These are phyloP conservation scores for Metschnikowia shivogae DNA, from an alignment of 805 yeast species.

Conservation along the genomic window DNA sequence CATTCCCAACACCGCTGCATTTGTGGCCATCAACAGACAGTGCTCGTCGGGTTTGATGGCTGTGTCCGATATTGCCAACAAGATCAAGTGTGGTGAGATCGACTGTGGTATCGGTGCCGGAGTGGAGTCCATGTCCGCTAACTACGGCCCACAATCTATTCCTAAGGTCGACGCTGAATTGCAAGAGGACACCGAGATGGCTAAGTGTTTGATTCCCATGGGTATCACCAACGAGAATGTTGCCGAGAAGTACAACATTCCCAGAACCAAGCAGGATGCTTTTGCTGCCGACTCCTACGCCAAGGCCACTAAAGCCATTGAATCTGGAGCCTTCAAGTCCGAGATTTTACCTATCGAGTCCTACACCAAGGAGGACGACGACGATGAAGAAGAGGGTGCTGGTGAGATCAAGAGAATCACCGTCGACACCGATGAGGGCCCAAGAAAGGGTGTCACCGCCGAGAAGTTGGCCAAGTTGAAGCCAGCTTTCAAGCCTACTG, in stretches of 20 bases:
- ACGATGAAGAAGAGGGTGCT: slow-evolving; percentile 50
- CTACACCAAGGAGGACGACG: slow-evolving; percentile 50
- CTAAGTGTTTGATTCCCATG: slow-evolving; percentile 88
- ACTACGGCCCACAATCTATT: slow-evolving; percentile 77
- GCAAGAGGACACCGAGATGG: slow-evolving; percentile 36
- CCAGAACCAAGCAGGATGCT: slow-evolving; percentile 74
- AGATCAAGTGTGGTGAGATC: slow-evolving; percentile 83
- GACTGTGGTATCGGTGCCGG: slow-evolving; percentile 90
- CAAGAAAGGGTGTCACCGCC: slow-evolving; percentile 81
- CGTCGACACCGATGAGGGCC: slow-evolving; percentile 81
- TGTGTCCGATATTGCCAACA: slow-evolving; percentile 83
- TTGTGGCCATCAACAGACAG: slow-evolving; percentile 84
- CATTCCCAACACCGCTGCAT: slow-evolving; percentile 73
- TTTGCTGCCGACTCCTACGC: slow-evolving; percentile 85
- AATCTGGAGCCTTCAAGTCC: slow-evolving; percentile 70
- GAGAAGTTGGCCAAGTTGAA: slow-evolving; percentile 66
- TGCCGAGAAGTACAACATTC: slow-evolving; percentile 58
- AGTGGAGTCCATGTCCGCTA: slow-evolving; percentile 89
- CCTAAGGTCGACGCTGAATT: slow-evolving; percentile 42
- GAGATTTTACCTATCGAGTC: slow-evolving; percentile 83
- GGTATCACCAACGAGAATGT: slow-evolving; percentile 94
- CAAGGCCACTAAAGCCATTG: slow-evolving; percentile 76
- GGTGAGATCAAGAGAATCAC: slow-evolving; percentile 37
- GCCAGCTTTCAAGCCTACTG: slow-evolving; percentile 84
- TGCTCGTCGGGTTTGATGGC: slow-evolving; percentile 95